Evolutionary conservation across 176 grass and related monocot genomes (phyloP), one percentile per base, ranked within the genome.

Genomic region (Hordeum marinum): DNA sequence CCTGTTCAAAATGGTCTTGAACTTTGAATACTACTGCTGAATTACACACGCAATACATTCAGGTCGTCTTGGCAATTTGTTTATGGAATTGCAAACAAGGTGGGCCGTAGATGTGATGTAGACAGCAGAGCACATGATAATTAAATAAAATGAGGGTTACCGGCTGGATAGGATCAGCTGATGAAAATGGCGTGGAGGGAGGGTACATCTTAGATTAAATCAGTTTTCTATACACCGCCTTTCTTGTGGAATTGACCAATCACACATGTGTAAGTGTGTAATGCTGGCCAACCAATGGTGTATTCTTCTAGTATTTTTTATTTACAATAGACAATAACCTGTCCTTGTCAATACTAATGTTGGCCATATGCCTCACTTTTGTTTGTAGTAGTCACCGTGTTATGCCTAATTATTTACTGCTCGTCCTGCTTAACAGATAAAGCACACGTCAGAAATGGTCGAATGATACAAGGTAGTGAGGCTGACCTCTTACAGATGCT

Each of bases 41-140:
- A 84, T 88, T 83, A 69, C 46, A 40, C 29, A 24, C 69, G 27
- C 29, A 40, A 62, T 57, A 68, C 31, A 50, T 50, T 50, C 52
- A 57, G 54, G 54, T 57, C 7, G 54, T 21, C 18, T 7, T 85
- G 61, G 42, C 63, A 75, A 78, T 79, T 86, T 86, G 34, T 48
- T 74, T 12, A 83, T 61, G 46, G 37, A 90, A 86, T 79, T 65
- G 24, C 5, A 13, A 13, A 82, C 20, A 64, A 73, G 36, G 43
- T 66, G 84, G 77, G 31, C 37, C 59, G 55, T 66, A 60, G 43
- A 71, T 90, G 88, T 78, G 88, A 83, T 84, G 70, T 62, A 20
- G 68, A 63, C 37, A 18, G 24, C 9, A 72, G 42, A 83, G 42
- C 34, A 58, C 72, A 21, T 69, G 74, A 21, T 69, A 67, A 87